phyloP scores from a whole-genome alignment of 2,329 filamentous ascomycete species.

The Aspergillus sp. region DNA sequence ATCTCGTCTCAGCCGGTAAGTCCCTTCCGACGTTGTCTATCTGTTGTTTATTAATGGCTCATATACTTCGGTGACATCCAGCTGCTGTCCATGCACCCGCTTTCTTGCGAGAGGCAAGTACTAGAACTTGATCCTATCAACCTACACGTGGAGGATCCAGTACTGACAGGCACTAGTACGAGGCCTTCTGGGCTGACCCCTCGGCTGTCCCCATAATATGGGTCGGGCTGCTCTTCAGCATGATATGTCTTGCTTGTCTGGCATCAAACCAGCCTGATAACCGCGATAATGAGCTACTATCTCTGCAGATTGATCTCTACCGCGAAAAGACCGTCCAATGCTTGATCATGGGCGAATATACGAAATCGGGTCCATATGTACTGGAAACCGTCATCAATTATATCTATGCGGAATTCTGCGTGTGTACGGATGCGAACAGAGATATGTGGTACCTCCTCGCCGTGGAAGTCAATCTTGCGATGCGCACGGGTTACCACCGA shows the following conservation, averaged over 20 bases:
- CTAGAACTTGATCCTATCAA: not conserved
- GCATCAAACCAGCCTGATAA: slow-evolving; percentile 9
- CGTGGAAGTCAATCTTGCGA: slow-evolving; percentile 57
- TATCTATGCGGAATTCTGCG: slow-evolving; percentile 54
- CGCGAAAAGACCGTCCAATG: slow-evolving; percentile 50
- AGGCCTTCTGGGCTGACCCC: slow-evolving; percentile 45
- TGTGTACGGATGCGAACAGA: slow-evolving; percentile 53
- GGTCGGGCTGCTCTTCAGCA: slow-evolving; percentile 46
- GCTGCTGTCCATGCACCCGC: slow-evolving; percentile 27
- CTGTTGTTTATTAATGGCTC: not conserved
- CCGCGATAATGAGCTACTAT: slow-evolving; percentile 5
- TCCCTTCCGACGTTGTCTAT: not conserved
- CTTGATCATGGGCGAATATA: slow-evolving; percentile 55
- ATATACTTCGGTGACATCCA: not conserved
- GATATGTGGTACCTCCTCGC: slow-evolving; percentile 56
- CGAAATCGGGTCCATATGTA: slow-evolving; percentile 52
- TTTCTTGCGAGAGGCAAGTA: slow-evolving; percentile 32
- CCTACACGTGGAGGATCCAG: not conserved
- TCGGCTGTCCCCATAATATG: slow-evolving; percentile 41
- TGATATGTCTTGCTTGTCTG: slow-evolving; percentile 31
- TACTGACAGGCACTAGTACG: slow-evolving; percentile 32
- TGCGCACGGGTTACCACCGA: slow-evolving; percentile 61
- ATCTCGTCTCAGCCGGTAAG: slow-evolving; percentile 20
- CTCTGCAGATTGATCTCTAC: slow-evolving; percentile 19
- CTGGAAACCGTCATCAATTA: slow-evolving; percentile 59